Conservation (phyloP, 768 basidiomycete species). For the Russula sp. region DNA sequence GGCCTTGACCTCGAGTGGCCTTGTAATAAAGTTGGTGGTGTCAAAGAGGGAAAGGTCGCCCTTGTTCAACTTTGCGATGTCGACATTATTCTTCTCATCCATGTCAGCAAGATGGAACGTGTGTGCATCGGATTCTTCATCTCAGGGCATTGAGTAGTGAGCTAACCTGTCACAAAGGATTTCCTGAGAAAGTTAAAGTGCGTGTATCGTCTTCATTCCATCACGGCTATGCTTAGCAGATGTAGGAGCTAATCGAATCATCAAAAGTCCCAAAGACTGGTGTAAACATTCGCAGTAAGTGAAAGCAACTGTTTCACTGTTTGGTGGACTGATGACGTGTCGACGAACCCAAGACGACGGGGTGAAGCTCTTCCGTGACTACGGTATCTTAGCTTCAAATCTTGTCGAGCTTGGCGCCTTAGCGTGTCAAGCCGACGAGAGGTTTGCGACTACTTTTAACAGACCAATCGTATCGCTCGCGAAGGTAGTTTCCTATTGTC, state of each 20-base stretch:
- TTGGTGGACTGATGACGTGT: not conserved
- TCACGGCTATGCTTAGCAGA: not conserved
- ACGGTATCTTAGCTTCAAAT: constrained; percentile 34
- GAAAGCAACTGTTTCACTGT: not conserved
- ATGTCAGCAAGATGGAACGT: constrained; percentile 44
- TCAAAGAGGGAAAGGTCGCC: constrained; percentile 33
- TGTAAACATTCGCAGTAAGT: constrained; percentile 42
- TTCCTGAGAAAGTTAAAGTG: constrained; percentile 38
- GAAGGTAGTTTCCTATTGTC: constrained; percentile 38
- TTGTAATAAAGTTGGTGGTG: constrained; percentile 26
- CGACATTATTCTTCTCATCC: constrained; percentile 39
- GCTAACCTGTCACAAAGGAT: constrained; percentile 27
- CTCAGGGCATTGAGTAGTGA: not conserved
- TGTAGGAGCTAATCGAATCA: constrained; percentile 40
- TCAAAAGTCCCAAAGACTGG: constrained; percentile 37
- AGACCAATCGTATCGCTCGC: constrained; percentile 38
- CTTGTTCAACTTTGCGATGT: constrained; percentile 41
- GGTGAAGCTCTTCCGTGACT: constrained; percentile 41
- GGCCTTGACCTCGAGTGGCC: constrained; percentile 50
- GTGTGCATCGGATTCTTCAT: constrained; percentile 6
- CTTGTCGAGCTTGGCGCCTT: constrained; percentile 42
- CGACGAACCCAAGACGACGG: constrained; percentile 35
- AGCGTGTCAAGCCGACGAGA: constrained; percentile 34
- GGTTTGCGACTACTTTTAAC: constrained; percentile 29
- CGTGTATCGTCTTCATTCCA: not conserved